A percentile compares a stretch with the other conserved stretches of the same genome.
These are phyloP conservation scores for Nymphaea colorata DNA, from an alignment of 164 flowering plant genomes.

Conservation along the genomic window DNA sequence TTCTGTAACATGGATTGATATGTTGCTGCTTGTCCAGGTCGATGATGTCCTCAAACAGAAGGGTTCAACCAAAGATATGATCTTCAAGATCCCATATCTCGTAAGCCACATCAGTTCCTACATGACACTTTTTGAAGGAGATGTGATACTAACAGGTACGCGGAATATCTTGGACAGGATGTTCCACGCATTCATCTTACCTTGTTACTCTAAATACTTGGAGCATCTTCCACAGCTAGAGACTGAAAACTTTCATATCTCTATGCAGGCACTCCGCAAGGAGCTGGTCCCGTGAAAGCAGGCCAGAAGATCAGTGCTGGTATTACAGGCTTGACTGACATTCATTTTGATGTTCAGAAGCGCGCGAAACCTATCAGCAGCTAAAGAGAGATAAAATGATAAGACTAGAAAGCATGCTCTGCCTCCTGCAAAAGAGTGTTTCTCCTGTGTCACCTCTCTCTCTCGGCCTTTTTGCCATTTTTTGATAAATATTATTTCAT, in stretches of 20 bases:
- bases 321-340: slow-evolving; percentile 65
- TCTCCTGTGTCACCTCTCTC: no score
- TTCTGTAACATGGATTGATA: not conserved
- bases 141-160: slow-evolving; percentile 92
- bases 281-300: slow-evolving; percentile 82
- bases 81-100: slow-evolving; percentile 82
- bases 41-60: slow-evolving; percentile 77
- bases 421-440: no score
- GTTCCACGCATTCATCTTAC: not conserved
- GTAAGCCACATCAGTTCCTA: slow-evolving; percentile 92
- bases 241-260: no score
- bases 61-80: slow-evolving; percentile 90
- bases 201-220: not conserved
- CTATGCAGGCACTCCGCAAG: slow-evolving; percentile 80
- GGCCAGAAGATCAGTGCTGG: slow-evolving; percentile 94
- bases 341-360: slow-evolving; percentile 57
- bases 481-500: no score
- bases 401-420: no score
- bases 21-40: slow-evolving; percentile 35
- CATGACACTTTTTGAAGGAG: slow-evolving; percentile 96
- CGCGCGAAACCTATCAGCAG: slow-evolving; percentile 21
- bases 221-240: no score
- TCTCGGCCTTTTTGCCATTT: no score
- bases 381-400: not conserved
- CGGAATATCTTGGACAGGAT: not conserved